Conservation (phyloP, 495 filamentous ascomycete species). For the Xylaria telfairii region DNA sequence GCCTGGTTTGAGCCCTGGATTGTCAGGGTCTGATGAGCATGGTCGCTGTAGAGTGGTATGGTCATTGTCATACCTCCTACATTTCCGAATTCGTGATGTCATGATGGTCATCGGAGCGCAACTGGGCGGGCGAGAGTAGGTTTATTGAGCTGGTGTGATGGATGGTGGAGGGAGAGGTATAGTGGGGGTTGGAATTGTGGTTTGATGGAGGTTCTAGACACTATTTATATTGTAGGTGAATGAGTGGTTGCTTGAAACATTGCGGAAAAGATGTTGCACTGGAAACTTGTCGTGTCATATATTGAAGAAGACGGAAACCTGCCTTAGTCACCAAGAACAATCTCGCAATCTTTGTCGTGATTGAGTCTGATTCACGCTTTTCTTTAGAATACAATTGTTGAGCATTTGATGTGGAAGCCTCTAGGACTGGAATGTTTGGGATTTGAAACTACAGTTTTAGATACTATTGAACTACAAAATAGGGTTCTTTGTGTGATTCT, state of each 20-base stretch:
- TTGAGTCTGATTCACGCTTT: no score
- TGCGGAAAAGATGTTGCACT: not conserved
- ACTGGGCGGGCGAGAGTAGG: not conserved
- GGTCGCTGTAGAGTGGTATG: not conserved
- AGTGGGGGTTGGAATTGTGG: not conserved
- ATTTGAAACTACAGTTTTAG: no score
- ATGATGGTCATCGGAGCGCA: not conserved
- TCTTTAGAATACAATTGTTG: no score
- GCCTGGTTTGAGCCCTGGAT: not conserved
- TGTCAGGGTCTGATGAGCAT: slow-evolving; percentile 13
- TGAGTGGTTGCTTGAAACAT: not conserved
- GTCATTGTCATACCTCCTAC: slow-evolving; percentile 15
- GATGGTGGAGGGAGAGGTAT: no score
- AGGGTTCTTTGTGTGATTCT: no score
- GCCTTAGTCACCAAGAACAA: not conserved
- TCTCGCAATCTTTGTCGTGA: not conserved
- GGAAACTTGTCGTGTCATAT: not conserved
- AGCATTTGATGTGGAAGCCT: no score
- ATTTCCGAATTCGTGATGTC: not conserved
- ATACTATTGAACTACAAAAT: no score
- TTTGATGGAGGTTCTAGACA: not conserved
- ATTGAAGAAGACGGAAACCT: not conserved
- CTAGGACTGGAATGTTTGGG: no score
- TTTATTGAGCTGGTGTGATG: not conserved
- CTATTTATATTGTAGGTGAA: not conserved